A percentile compares a stretch with the other conserved stretches of the same genome.
Conservation (phyloP, 2,329 filamentous ascomycete genomes). For the Penicillium rolfsii region DNA sequence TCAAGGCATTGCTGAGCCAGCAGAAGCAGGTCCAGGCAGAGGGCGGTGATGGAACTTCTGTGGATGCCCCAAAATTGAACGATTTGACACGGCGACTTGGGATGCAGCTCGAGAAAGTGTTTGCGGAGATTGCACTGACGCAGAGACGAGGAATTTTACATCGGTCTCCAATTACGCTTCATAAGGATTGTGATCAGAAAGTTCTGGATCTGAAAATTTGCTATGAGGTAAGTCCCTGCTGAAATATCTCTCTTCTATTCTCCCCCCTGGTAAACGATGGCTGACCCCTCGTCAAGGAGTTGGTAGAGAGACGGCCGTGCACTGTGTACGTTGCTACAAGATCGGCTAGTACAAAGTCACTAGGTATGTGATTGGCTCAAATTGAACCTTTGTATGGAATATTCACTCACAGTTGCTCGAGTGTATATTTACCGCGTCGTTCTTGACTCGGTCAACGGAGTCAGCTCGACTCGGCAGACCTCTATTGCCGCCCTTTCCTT, state of each 20-base stretch:
- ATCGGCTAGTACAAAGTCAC: constrained; percentile 38
- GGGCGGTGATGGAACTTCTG: constrained; percentile 51
- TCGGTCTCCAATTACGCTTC: constrained; percentile 57
- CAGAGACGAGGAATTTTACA: constrained; percentile 71
- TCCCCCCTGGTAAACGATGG: not conserved
- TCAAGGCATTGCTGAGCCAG: constrained; percentile 55
- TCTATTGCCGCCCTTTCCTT: constrained; percentile 39
- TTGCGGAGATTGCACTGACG: constrained; percentile 69
- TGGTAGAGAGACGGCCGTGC: constrained; percentile 30
- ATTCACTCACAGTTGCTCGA: constrained; percentile 34
- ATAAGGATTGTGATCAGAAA: constrained; percentile 42
- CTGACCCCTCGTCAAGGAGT: constrained; percentile 26
- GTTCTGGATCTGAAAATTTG: constrained; percentile 63
- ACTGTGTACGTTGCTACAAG: constrained; percentile 41
- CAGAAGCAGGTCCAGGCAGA: constrained; percentile 55
- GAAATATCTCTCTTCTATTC: not conserved
- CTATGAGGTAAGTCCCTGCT: constrained; percentile 45
- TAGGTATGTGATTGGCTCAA: constrained; percentile 30
- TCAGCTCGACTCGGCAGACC: constrained; percentile 53
- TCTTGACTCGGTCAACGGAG: constrained; percentile 61
- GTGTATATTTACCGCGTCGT: constrained; percentile 62
- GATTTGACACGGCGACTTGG: constrained; percentile 65
- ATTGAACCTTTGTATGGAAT: not conserved
- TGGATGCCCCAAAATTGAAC: constrained; percentile 63
- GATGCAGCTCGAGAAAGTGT: constrained; percentile 62